phyloP scores from a whole-genome alignment of 140 eudicot species.

The Cichorium intybus region DNA sequence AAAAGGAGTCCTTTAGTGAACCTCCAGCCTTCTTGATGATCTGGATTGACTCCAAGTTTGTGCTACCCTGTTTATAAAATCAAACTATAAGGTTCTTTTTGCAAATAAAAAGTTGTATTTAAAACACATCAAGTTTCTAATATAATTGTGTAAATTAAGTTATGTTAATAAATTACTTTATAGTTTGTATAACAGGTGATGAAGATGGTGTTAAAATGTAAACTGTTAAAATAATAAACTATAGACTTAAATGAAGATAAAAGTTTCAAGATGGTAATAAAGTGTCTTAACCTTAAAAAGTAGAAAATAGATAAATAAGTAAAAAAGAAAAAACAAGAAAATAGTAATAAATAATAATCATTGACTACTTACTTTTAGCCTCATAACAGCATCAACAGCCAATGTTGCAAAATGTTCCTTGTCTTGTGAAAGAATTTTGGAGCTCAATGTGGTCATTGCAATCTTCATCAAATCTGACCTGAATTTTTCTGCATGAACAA shows the following conservation, averaged over 20 bases:
- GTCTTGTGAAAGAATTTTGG: conserved; percentile 94
- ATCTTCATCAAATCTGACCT: conserved; percentile 84
- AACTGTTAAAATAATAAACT: neutral
- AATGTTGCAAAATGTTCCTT: conserved; percentile 95
- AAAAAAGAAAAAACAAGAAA: too few species aligned
- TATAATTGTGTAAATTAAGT: neutral
- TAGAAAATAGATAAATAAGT: neutral
- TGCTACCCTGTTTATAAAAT: conserved; percentile 69
- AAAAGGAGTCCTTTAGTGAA: conserved; percentile 76
- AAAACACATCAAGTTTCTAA: neutral
- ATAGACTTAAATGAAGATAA: neutral
- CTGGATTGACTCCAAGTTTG: conserved; percentile 92
- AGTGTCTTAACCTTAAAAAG: too few species aligned
- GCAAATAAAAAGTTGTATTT: neutral
- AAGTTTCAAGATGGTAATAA: too few species aligned
- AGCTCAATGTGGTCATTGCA: conserved; percentile 97
- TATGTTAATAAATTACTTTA: too few species aligned
- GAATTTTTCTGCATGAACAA: conserved; percentile 85
- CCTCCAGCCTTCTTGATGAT: conserved; percentile 99
- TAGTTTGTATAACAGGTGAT: neutral
- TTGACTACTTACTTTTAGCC: conserved; percentile 66
- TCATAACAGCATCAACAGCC: conserved; percentile 98
- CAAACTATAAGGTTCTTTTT: too few species aligned
- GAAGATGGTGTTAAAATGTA: too few species aligned
- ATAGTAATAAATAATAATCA: neutral